Base-by-base conservation (phyloP, 1,139 yeast genomes). In the Blastobotrys illinoisensis region DNA sequence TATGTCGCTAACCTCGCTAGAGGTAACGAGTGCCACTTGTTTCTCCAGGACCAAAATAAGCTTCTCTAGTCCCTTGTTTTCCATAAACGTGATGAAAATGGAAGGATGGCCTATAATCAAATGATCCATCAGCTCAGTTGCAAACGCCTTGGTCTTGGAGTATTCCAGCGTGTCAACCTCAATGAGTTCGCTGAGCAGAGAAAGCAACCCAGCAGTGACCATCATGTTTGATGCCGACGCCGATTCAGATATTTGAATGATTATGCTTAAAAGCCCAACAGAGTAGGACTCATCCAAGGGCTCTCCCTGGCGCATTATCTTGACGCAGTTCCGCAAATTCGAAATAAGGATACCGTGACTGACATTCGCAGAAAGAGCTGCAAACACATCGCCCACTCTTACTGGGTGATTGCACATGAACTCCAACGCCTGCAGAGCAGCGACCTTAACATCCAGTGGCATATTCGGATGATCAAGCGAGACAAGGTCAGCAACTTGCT, bases 351-450 rank as follows among this genome's bases (percentile, higher is more conserved):
- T 72, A 0, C 98, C 98, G 69, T 91, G 97, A 56, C 84, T 83
- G 43, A 91, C 90, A 65, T 89, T 89, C 4, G 95, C 97, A n/a
- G 95, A 89, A 62, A 90, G 71, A n/a, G 89, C 83, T 57, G 89
- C 77, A 54, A 90, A 77, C 40, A 91, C 77, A 60, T 91, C 97
- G 49, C 85, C 78, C 20, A 93, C 85, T 80, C 91, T 86, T 2
- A 79, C 79, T 51, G 83, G 81, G 64, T 83, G 85, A 48, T 80
- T 74, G 1, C 96, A 81, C 14, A 89, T 81, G 58, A 85, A 81
- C 59, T 88, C 88, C 57, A 91, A 75, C 0, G 93, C 81, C 60
- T 82, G 81, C 51, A 85, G 70, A 0, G 93, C 88, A 52, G 84
- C 79, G 49, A 79, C 72, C 53, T 82, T 77, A 1, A 88, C 76